Base-by-base conservation (phyloP, 2,329 filamentous ascomycete genomes). In the Sporothrix pallida region DNA sequence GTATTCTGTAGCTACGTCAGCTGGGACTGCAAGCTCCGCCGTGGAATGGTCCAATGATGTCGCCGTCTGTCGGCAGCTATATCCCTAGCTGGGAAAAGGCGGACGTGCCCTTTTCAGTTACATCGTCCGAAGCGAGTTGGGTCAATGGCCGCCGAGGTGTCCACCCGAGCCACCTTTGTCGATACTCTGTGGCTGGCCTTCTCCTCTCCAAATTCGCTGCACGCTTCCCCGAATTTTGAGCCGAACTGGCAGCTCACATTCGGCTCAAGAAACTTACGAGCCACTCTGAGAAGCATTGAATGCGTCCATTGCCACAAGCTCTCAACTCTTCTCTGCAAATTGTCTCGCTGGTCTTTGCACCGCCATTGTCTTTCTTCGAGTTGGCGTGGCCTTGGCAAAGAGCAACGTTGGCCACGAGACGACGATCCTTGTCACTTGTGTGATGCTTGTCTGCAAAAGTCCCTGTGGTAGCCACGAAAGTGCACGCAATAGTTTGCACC, bases 81-180 rank as follows among this genome's bases (percentile, higher is more conserved):
- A 67, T 67, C 44, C 63, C 63, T 31, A 67, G 46, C 13, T 48
- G 31, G 44, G 42, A 26, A 50, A 52, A 20, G 65, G 65, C 44
- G 15, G 65, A 37, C 48, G 65, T 68, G 23, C 65, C 20, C 65
- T 68, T 20, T 68, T 68, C 48, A 31, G 65, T 52, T 37, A 68
- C 44, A 68, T 68, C 46, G 65, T 10, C 65, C 15, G 46, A 68
- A 52, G 44, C 48, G 46, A n/a, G 26, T 37, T 68, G 65, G 46
- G 65, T 68, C 44, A 68, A 68, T 68, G 62, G 7, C 46, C 20
- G 65, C 65, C 65, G 63, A 68, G 23, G 26, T 13, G 67, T 13
- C 26, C 26, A 42, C 50, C 26, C 48, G 5, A 4, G 26, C 48
- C 10, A 17, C 7, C 20, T 23, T 37, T 37, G 3, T 37, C 31